Base-by-base conservation (phyloP, 2,329 filamentous ascomycete species). In the Aspergillus puulaauensis region DNA sequence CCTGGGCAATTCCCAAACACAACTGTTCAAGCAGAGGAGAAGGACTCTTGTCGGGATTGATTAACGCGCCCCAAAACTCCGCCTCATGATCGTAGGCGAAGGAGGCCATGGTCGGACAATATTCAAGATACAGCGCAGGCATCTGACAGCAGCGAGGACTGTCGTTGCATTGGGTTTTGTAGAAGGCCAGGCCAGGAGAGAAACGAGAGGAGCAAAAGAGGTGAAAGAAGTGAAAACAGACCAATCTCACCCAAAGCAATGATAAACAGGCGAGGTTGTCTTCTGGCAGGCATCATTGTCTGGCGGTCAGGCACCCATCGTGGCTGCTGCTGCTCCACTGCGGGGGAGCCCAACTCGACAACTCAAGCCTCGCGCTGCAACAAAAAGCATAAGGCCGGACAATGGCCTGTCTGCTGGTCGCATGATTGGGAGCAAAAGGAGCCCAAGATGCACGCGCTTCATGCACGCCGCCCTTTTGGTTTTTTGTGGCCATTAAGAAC, bases 1-100 rank as follows among this genome's bases (percentile, higher is more conserved):
- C 77, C 57, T 82, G 80, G 45, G 85, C 88, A 64, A 93, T 85
- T 33, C 87, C 86, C 65, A 86, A 77, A 62, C 91, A 80, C 33
- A 93, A 78, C 54, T 86, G 85, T 72, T 89, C 83, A 27, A 93
- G 81, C 45, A 87, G 72, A 52, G 83, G 82, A 4, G 88, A 87
- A 5, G 89, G 85, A 48, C 82, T 83, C 73, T 90, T 91, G 72
- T 90, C 81, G 37, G 78, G 74, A 63, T 86, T 82, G 68, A 90
- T 90, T 67, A 93, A 80, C 15, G 66, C 70, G 49, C 84, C 84
- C 76, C 90, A 91, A 64, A 78, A 82, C 50, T 70, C 70, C 50
- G 63, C 61, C 33, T 62, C 63, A 50, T 60, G 59, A 56, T 65
- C 49, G 49, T 61, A 61, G 47, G 68, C 62, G 60, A 68, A 71